Percentiles rank a stretch among this genome's conserved stretches.
Conservation (phyloP, 768 basidiomycete genomes). For the Boletus coccyginus region DNA sequence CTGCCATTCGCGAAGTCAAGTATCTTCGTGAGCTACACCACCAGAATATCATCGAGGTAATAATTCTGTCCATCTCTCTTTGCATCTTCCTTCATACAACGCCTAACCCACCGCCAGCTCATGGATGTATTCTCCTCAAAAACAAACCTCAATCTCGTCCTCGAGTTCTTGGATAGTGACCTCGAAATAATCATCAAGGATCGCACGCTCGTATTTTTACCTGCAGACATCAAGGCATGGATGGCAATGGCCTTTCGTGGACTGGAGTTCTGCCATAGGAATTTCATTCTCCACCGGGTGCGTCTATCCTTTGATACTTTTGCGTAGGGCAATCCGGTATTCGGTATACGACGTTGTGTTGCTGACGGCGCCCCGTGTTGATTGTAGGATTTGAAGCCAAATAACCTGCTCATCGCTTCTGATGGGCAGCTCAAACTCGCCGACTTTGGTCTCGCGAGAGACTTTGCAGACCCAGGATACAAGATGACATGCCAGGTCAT, state of each 20-base stretch:
- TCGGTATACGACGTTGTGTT: neutral
- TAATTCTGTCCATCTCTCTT: conserved; percentile 28
- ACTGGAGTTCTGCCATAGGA: conserved; percentile 96
- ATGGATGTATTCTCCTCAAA: conserved; percentile 96
- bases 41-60: conserved; percentile 90
- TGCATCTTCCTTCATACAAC: neutral
- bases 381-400: conserved; percentile 91
- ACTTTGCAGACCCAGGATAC: conserved; percentile 91
- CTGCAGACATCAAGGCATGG: conserved; percentile 98
- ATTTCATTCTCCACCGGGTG: conserved; percentile 91
- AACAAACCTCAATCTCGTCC: conserved; percentile 93
- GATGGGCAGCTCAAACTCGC: conserved; percentile 94
- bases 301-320: conserved; percentile 22
- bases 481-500: conserved; percentile 99
- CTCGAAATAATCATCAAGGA: conserved; percentile 97
- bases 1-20: conserved; percentile 96
- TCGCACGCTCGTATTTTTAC: conserved; percentile 84
- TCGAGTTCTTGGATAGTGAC: conserved; percentile 95
- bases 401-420: conserved; percentile 91
- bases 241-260: conserved; percentile 98
- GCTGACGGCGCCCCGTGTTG: conserved; percentile 7
- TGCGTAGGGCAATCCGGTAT: conserved; percentile 10
- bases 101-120: conserved; percentile 51
- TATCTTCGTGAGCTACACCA: conserved; percentile 92
- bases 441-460: conserved; percentile 97